Base-by-base conservation (phyloP, 1,139 yeast species). In the Sugiyamaella grinbergsii region DNA sequence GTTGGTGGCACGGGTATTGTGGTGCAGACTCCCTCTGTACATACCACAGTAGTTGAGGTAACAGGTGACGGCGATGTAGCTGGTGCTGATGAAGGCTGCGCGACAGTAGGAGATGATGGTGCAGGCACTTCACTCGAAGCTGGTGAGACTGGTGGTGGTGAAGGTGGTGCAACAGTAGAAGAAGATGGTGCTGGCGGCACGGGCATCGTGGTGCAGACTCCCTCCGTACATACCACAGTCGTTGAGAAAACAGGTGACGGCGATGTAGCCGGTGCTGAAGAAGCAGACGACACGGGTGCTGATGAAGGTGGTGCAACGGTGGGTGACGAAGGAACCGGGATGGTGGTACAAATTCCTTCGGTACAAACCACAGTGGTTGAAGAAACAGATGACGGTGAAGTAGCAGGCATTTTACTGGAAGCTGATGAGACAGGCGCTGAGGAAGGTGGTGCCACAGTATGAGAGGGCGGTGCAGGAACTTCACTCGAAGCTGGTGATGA, bases 331-430 rank as follows among this genome's bases (percentile, higher is more conserved):
- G 46, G 16, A 8, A 20, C 18, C 19, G 18, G 39, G 33, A 20
- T 37, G 24, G 44, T 46, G 13, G 44, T 46, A 26, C 48, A 44
- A 18, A 20, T 20, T 11, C 31, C 47, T 18, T 34, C 47, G 13
- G 13, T 23, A 11, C 47, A 43, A 10, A 43, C 47, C 2, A 34
- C 38, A 2, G 32, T 28, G 5, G 46, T 22, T 4, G 46, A 29
- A 7, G 37, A 8, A 2, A 20, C 28, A 16, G 42, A 15, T 11
- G 32, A 23, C 22, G 32, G 19, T 3, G 41, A 16, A 3, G 23
- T 3, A 19, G 28, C 13, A 5, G 8, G 8, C 11, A 11, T 8
- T 26, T 26, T 8, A 8, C 10, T 8, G 8, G 29, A 11, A 15
- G 5, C 20, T 7, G 23, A 18, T 4, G 18, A 13, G 20, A 6